Conservation (phyloP, 176 grass and related monocot genomes). For the Juncus inflexus region DNA sequence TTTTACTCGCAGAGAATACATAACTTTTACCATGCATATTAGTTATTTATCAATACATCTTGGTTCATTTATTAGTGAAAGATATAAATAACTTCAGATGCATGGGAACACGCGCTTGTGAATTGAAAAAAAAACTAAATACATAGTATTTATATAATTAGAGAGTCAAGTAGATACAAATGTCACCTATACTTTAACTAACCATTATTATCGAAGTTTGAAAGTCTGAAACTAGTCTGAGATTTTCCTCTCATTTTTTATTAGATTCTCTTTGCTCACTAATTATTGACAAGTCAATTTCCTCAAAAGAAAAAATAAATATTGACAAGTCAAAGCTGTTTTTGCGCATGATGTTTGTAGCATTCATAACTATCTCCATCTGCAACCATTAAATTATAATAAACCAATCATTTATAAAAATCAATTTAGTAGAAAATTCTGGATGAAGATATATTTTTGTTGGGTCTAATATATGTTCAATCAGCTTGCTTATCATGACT, state of each 20-base stretch:
- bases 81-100: too few species aligned
- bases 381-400: too few species aligned
- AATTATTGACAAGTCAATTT: neutral
- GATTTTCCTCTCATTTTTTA: slow-evolving; percentile 20
- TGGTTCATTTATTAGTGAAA: too few species aligned
- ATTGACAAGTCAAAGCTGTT: neutral
- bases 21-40: too few species aligned
- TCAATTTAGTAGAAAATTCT: too few species aligned
- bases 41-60: too few species aligned
- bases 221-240: neutral
- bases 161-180: slow-evolving; percentile 12
- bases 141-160: neutral
- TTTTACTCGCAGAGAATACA: too few species aligned
- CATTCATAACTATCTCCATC: neutral
- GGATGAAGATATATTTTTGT: too few species aligned
- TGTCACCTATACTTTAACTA: slow-evolving; percentile 27
- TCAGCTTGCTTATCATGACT: too few species aligned
- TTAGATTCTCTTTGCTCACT: slow-evolving; percentile 4
- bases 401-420: too few species aligned
- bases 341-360: neutral
- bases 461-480: too few species aligned
- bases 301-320: too few species aligned
- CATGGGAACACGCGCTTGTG: neutral
- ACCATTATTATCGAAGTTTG: slow-evolving; percentile 17
- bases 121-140: neutral